phyloP scores from a whole-genome alignment of 139 green algal species.

The Desmodesmus armatus region DNA sequence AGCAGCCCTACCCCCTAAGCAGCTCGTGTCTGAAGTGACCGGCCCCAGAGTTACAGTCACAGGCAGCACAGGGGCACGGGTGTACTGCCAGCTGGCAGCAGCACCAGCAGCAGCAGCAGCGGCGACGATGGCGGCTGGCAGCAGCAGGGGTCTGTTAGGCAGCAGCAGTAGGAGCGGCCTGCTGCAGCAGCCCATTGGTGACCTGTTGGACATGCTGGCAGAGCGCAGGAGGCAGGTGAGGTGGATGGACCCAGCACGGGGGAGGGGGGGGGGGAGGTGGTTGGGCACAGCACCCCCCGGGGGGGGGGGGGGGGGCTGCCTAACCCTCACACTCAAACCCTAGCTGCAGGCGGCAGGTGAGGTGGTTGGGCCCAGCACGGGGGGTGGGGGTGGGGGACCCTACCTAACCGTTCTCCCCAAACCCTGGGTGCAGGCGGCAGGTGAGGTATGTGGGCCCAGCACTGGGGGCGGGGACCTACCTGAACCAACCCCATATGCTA shows the following conservation, averaged over 20 bases:
- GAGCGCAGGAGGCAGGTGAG: slow-evolving; percentile 28
- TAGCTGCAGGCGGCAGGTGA: not conserved
- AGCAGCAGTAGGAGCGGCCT: not conserved
- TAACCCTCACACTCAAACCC: too few relatives aligned
- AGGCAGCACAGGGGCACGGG: not conserved
- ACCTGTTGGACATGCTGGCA: slow-evolving; percentile 14
- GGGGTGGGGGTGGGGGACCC: not conserved
- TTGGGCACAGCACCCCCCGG: not conserved
- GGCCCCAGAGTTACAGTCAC: slow-evolving; percentile 13
- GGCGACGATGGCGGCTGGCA: not conserved
- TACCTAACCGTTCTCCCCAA: not conserved
- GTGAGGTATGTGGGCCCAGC: not conserved
- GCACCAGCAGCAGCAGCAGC: not conserved
- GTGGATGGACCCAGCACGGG: not conserved
- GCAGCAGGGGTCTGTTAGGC: not conserved
- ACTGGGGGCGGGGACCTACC: too few relatives aligned
- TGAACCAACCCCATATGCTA: too few relatives aligned
- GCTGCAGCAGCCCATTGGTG: slow-evolving; percentile 28
- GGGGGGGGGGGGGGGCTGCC: too few relatives aligned
- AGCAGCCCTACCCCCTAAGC: not conserved
- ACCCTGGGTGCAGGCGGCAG: too few relatives aligned
- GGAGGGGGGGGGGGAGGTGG: not conserved
- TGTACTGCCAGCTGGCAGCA: slow-evolving; percentile 32
- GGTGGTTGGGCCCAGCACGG: not conserved
- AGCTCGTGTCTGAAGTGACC: slow-evolving; percentile 2